These are phyloP conservation scores for Sporothrix protearum DNA, from an alignment of 2,329 filamentous ascomycete genomes.

Conservation along the genomic window DNA sequence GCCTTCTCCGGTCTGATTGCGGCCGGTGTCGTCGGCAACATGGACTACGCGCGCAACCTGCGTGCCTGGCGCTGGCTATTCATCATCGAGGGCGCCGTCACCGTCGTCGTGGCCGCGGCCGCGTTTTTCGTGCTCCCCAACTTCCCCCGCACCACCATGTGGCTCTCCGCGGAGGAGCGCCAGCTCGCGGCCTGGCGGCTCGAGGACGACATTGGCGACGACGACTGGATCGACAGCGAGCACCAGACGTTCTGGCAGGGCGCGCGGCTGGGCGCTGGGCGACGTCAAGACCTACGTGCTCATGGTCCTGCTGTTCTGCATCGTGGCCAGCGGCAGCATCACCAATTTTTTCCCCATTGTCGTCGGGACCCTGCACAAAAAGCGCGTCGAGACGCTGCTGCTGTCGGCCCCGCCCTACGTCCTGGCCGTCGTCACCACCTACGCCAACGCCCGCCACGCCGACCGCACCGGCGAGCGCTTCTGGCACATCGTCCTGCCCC, in stretches of 20 bases:
- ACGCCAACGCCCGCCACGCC: constrained; percentile 65
- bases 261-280: constrained; percentile 49
- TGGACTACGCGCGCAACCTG: constrained; percentile 56
- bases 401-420: constrained; percentile 65
- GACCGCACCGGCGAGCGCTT: constrained; percentile 69
- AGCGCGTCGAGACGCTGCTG: constrained; percentile 56
- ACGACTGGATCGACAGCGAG: constrained; percentile 57
- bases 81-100: constrained; percentile 26
- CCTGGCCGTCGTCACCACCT: constrained; percentile 58
- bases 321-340: constrained; percentile 53
- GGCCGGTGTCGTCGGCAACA: constrained; percentile 61
- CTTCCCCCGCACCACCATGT: constrained; percentile 51
- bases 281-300: constrained; percentile 61
- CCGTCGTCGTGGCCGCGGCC: constrained; percentile 27
- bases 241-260: constrained; percentile 56
- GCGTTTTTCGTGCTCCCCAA: constrained; percentile 50
- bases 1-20: constrained; percentile 62
- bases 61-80: constrained; percentile 39
- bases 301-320: constrained; percentile 55
- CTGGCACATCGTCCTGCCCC: constrained; percentile 61
- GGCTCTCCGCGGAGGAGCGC: constrained; percentile 45
- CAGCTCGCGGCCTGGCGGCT: constrained; percentile 45
- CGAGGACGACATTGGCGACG: constrained; percentile 53
- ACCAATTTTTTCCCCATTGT: constrained; percentile 68
- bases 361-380: constrained; percentile 64